Percentiles rank a stretch among this genome's conserved stretches.
phyloP scores from a whole-genome alignment of 495 filamentous ascomycete species.

The Lasiosphaeria hispida region DNA sequence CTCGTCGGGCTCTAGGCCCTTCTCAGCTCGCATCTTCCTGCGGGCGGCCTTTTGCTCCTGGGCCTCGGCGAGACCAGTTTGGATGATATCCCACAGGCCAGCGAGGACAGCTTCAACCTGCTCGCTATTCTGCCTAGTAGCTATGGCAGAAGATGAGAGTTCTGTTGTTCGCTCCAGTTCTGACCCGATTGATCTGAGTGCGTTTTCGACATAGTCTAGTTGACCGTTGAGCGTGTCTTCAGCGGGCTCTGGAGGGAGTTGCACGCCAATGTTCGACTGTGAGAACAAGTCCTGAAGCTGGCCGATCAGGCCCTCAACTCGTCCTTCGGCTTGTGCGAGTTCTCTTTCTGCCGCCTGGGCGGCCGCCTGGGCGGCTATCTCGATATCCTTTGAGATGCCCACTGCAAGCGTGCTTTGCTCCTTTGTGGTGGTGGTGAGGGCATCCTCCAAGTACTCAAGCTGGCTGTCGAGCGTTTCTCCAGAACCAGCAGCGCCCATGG shows the following conservation, averaged over 20 bases:
- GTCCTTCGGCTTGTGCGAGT: constrained; percentile 26
- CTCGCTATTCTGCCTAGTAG: constrained; percentile 41
- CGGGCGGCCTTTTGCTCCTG: constrained; percentile 52
- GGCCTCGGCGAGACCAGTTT: constrained; percentile 59
- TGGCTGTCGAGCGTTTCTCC: constrained; percentile 43
- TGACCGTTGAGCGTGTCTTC: constrained; percentile 35
- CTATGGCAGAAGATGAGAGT: constrained; percentile 21
- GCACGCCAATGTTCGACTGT: constrained; percentile 23
- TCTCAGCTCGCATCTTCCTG: constrained; percentile 43
- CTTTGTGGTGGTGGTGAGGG: constrained; percentile 28
- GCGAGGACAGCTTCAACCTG: constrained; percentile 60
- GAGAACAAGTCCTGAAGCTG: constrained; percentile 34
- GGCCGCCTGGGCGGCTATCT: constrained; percentile 12
- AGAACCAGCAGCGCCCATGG: constrained; percentile 37
- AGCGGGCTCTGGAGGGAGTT: constrained; percentile 26
- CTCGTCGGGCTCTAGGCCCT: constrained; percentile 42
- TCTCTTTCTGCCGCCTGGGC: constrained; percentile 16
- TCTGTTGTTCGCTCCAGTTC: constrained; percentile 35
- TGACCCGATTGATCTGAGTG: constrained; percentile 29
- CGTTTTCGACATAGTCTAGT: constrained; percentile 40
- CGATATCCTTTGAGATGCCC: constrained; percentile 12
- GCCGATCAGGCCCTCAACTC: constrained; percentile 30
- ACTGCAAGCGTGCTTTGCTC: constrained; percentile 23
- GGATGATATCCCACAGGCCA: constrained; percentile 72
- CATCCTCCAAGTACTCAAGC: constrained; percentile 42